phyloP scores from a whole-genome alignment of 1,284 basidiomycete genomes.

The Naganishia sp. region DNA sequence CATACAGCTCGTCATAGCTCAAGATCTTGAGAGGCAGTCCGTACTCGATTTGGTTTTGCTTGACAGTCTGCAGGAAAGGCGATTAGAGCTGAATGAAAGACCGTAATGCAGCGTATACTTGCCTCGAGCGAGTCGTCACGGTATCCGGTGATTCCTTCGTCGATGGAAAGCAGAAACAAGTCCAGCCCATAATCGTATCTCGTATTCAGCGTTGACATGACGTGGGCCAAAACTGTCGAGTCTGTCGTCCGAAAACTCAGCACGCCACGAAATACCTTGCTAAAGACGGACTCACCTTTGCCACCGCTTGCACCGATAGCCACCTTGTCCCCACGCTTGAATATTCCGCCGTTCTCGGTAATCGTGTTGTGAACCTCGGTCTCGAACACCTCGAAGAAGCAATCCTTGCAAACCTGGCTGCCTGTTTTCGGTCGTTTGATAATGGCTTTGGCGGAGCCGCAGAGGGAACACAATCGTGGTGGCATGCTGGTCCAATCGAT shows the following conservation, averaged over 20 bases:
- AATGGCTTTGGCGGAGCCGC: conserved; percentile 75
- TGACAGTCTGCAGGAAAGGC: conserved; percentile 72
- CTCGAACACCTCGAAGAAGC: conserved; percentile 97
- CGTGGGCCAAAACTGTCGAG: conserved; percentile 95
- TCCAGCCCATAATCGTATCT: conserved; percentile 91
- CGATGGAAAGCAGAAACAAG: conserved; percentile 91
- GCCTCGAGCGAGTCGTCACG: conserved; percentile 96
- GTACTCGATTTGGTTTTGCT: conserved; percentile 95
- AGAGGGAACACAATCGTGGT: conserved; percentile 59
- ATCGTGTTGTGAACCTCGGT: conserved; percentile 98
- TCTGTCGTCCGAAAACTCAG: conserved; percentile 60
- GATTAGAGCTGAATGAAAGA: not conserved
- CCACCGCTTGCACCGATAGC: conserved; percentile 98
- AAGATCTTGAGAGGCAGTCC: conserved; percentile 93
- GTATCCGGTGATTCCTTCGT: conserved; percentile 98
- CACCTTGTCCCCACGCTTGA: conserved; percentile 87
- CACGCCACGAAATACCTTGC: not conserved
- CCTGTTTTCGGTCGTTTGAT: conserved; percentile 95
- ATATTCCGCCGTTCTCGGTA: conserved; percentile 68
- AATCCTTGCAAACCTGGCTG: conserved; percentile 91
- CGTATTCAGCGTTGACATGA: conserved; percentile 93
- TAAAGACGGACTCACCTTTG: conserved; percentile 68
- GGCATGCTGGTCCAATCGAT: conserved; percentile 42
- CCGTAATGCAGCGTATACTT: conserved; percentile 35
- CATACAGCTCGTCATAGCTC: conserved; percentile 93